phyloP scores from a whole-genome alignment of 2,329 filamentous ascomycete species.

The Pyricularia grisea region DNA sequence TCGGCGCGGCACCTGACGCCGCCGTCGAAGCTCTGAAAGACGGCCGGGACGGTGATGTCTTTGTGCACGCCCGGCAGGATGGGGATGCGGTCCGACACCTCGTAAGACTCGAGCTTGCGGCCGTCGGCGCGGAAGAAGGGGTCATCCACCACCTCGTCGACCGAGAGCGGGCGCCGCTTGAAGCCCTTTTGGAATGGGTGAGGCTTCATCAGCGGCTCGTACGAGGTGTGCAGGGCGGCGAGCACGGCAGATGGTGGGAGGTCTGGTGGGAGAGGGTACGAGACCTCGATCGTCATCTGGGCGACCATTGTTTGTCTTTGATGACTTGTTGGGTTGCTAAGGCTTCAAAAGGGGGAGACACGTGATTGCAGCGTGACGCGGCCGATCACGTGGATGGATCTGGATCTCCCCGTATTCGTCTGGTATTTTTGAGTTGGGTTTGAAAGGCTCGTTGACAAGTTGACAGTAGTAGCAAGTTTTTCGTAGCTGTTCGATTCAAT shows the following conservation, averaged over 20 bases:
- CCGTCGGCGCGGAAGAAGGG: constrained; percentile 29
- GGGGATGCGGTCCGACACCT: constrained; percentile 23
- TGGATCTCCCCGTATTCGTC: not conserved
- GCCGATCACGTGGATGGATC: not conserved
- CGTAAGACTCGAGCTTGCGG: constrained; percentile 18
- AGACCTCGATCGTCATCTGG: constrained; percentile 24
- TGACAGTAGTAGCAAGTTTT: not conserved
- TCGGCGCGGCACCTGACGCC: constrained; percentile 33
- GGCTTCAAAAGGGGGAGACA: not conserved
- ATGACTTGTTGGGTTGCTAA: not conserved
- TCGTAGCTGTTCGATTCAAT: not conserved
- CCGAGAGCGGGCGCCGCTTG: constrained; percentile 22
- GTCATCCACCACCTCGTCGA: constrained; percentile 25
- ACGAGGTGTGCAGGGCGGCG: constrained; percentile 25
- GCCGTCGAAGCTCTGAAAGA: constrained; percentile 30
- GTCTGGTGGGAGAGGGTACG: constrained; percentile 29
- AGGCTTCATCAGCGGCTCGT: constrained; percentile 29
- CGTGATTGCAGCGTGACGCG: not conserved
- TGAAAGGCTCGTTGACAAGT: not conserved
- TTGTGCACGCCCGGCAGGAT: constrained; percentile 29
- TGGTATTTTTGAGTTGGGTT: not conserved
- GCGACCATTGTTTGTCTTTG: constrained; percentile 14
- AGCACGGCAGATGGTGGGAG: constrained; percentile 27
- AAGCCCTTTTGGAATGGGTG: constrained; percentile 28
- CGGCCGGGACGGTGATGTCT: constrained; percentile 29